phyloP scores from a whole-genome alignment of 2,329 filamentous ascomycete species.

The Nemania bipapillata region DNA sequence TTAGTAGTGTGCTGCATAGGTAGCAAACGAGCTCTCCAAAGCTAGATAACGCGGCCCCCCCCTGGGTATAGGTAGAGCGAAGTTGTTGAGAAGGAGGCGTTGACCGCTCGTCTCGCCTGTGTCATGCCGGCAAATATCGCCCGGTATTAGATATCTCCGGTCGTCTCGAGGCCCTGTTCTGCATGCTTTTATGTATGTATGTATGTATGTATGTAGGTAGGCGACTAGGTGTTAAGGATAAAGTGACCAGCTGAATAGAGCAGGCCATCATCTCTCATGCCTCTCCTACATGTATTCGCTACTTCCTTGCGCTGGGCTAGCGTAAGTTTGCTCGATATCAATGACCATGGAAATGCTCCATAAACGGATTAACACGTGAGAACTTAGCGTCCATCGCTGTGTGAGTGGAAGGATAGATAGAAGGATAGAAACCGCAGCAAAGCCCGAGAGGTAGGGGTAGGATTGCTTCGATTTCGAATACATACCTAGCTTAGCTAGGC shows the following conservation, averaged over 20 bases:
- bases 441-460: conserved; percentile 14
- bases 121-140: conserved; percentile 13
- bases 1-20: not conserved
- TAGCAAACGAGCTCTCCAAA: not conserved
- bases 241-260: not conserved
- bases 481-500: not conserved
- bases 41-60: not conserved
- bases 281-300: not conserved
- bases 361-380: conserved; percentile 4
- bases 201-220: conserved; percentile 17
- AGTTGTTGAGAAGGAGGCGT: not conserved
- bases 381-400: not conserved
- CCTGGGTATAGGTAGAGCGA: not conserved
- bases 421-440: not conserved
- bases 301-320: not conserved
- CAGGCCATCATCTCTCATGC: conserved; percentile 4
- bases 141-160: conserved; percentile 6
- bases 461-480: conserved; percentile 17
- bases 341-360: not conserved
- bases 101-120: conserved; percentile 29
- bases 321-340: not conserved
- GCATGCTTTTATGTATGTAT: conserved; percentile 13
- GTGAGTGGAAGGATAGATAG: not conserved
- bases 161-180: conserved; percentile 3
- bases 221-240: not conserved